Evolutionary conservation across 2,329 filamentous ascomycete species (phyloP).

Genomic region (Calonectria fujianensis): DNA sequence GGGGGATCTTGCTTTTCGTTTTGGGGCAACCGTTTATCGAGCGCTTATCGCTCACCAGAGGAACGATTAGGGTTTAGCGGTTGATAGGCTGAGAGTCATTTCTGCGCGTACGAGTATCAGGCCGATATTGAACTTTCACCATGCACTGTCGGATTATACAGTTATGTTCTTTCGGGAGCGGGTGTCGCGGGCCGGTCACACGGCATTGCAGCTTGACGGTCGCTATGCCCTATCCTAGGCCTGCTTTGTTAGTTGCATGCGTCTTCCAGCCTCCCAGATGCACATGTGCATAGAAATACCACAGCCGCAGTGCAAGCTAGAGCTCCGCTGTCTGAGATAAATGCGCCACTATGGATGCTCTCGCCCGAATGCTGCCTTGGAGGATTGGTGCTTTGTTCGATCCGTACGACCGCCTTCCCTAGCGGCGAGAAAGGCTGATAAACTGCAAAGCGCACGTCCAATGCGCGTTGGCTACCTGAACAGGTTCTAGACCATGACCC

Average conservation of each 20-base stretch:
- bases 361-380: constrained; percentile 7
- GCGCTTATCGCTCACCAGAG: constrained; percentile 23
- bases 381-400: constrained; percentile 2
- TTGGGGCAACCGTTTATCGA: constrained; percentile 22
- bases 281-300: background rate
- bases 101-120: background rate
- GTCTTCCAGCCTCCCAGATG: constrained; percentile 1
- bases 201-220: background rate
- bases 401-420: constrained; percentile 19
- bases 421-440: constrained; percentile 4
- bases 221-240: background rate
- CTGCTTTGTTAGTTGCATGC: constrained; percentile 7
- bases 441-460: constrained; percentile 17
- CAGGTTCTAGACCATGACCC: constrained; percentile 25
- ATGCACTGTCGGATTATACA: background rate
- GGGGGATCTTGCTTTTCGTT: constrained; percentile 6
- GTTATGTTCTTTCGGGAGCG: background rate
- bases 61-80: background rate
- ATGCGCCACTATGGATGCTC: background rate
- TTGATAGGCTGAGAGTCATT: constrained; percentile 15
- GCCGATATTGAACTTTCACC: constrained; percentile 12
- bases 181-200: background rate
- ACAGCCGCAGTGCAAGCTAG: background rate
- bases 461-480: background rate
- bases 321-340: background rate